Base-by-base conservation (phyloP, 768 basidiomycete genomes). In the Vararia minispora region DNA sequence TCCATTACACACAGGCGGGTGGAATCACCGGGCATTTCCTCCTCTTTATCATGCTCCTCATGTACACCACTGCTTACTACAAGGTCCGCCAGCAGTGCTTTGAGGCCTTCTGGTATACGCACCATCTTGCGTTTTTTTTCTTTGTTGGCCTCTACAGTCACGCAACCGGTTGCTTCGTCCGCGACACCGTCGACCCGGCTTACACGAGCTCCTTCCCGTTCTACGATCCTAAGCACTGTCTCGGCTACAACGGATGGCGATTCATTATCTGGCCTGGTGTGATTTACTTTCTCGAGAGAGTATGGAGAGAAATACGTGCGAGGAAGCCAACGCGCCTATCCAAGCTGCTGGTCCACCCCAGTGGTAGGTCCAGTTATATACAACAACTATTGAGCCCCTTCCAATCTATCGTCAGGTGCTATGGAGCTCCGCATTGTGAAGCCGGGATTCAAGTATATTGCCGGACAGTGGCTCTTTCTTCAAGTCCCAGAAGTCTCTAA, bases 71-170 rank as follows among this genome's bases (percentile, higher is more conserved):
- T 16, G 87, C 89, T 2, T 86, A 89, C 59, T 68, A 73, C 52
- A 88, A 82, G 59, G 78, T 95, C 45, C 80, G 89, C 46, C 58
- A 71, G 44, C 85, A 89, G 60, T 84, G 77, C 64, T 94, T 90
- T 60, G 90, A 94, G 58, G 85, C 74, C 1, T 95, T 95, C 66
- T 92, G 89, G 88, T 91, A 89, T 58, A 90, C 88, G 27, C 89
- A 92, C 49, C 89, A 91, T 50, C 72, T 90, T 25, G 85, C 85
- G 14, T 86, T 90, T 68, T 85, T 90, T 64, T 89, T 90, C 64
- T 84, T 90, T 75, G 64, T 91, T 45, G 83, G 75, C 27, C 73
- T 94, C 36, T 91, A 83, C 61, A 72, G 82, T 16, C 88, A 91
- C 57, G 87, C 88, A 9, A 81, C 81, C 41, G 88, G 90, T 5